Conservation (phyloP, 1,284 basidiomycete genomes). For the Salmacisia buchloeana region DNA sequence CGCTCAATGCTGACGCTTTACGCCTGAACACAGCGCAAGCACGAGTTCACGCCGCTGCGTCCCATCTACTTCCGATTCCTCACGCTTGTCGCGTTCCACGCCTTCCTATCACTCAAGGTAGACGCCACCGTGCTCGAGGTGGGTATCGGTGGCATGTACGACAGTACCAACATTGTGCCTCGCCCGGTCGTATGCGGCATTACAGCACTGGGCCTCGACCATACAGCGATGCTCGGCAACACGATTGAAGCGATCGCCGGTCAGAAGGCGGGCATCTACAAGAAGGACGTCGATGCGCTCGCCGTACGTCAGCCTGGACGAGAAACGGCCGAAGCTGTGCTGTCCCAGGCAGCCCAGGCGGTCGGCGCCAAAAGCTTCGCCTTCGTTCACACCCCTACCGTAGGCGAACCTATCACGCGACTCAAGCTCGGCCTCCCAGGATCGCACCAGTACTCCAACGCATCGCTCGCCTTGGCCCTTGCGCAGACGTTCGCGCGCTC, state of each 20-base stretch:
- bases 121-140: conserved; percentile 93
- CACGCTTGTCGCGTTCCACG: conserved; percentile 85
- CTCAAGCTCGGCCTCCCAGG: conserved; percentile 68
- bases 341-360: conserved; percentile 65
- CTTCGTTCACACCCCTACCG: neutral
- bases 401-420: neutral
- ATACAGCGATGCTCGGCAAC: conserved; percentile 82
- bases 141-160: conserved; percentile 88
- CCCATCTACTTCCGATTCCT: conserved; percentile 93
- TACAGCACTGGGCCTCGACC: conserved; percentile 86
- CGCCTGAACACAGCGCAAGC: conserved; percentile 16
- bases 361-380: conserved; percentile 50
- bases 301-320: conserved; percentile 74
- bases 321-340: conserved; percentile 62
- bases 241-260: conserved; percentile 83
- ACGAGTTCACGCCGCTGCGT: conserved; percentile 59
- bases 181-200: conserved; percentile 82
- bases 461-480: conserved; percentile 75
- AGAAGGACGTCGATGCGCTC: conserved; percentile 78
- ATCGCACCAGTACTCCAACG: conserved; percentile 83
- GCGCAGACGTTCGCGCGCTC: conserved; percentile 64
- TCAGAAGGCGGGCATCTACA: conserved; percentile 97
- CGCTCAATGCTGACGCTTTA: neutral
- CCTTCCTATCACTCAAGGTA: conserved; percentile 72
- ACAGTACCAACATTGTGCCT: conserved; percentile 94